phyloP scores from a whole-genome alignment of 306 rosid genomes.

The Hippophae rhamnoides region DNA sequence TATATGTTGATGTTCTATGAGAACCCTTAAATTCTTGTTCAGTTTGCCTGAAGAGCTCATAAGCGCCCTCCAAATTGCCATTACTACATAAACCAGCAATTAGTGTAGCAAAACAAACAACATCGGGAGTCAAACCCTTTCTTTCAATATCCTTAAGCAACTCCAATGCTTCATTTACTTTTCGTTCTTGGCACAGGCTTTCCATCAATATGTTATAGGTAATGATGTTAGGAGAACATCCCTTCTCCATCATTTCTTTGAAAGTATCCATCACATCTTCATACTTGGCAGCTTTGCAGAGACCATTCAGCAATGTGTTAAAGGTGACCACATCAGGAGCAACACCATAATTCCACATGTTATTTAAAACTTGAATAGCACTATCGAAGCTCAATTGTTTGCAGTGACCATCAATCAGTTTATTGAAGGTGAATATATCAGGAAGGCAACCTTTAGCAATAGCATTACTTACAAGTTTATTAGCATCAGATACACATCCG shows the following conservation, averaged over 20 bases:
- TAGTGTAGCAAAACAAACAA: slow-evolving; percentile 59
- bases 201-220: slow-evolving; percentile 69
- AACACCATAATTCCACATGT: slow-evolving; percentile 77
- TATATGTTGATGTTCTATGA: slow-evolving; percentile 64
- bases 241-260: slow-evolving; percentile 61
- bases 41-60: slow-evolving; percentile 42
- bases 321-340: slow-evolving; percentile 80
- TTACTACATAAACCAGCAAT: slow-evolving; percentile 49
- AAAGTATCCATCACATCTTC: slow-evolving; percentile 59
- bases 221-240: slow-evolving; percentile 52
- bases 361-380: slow-evolving; percentile 49
- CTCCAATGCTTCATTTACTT: slow-evolving; percentile 44
- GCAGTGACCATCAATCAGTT: slow-evolving; percentile 81
- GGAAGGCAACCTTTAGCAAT: slow-evolving; percentile 68
- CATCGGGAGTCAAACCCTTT: slow-evolving; percentile 58
- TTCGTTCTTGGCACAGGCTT: slow-evolving; percentile 70
- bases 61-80: slow-evolving; percentile 71
- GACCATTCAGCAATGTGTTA: slow-evolving; percentile 77
- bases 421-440: slow-evolving; percentile 74
- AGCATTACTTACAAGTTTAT: slow-evolving; percentile 52
- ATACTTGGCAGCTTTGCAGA: slow-evolving; percentile 62
- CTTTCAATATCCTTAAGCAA: slow-evolving; percentile 51
- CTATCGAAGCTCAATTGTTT: slow-evolving; percentile 53
- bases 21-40: slow-evolving; percentile 32
- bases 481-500: slow-evolving; percentile 74